Base-by-base conservation (phyloP, 768 basidiomycete genomes). In the Russula ochroleuca region DNA sequence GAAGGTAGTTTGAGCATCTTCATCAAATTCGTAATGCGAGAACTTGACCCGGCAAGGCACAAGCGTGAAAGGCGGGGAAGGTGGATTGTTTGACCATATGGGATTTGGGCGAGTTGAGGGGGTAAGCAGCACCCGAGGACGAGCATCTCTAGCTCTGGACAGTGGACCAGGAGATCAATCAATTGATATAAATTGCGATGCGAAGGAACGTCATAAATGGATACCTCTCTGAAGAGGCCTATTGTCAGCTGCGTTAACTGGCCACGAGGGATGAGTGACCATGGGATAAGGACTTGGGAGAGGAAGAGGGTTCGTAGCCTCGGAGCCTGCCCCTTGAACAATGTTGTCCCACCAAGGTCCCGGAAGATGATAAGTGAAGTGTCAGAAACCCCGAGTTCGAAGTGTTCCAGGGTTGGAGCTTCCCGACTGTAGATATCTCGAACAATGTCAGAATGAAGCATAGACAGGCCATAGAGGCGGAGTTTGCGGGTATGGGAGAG, bases 401-500 rank as follows among this genome's bases (percentile, higher is more conserved):
- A 58, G 38, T 57, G 56, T 14, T 58, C 62, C 56, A 63, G 23
- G 3, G 11, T 10, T 10, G 62, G 56, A 25, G 62, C 56, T 38
- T 45, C 62, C n/a, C n/a, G 17, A 9, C 11, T 8, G n/a, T 38
- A 57, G 19, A 63, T 19, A 9, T 57, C 33, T 11, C 25, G 38
- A 8, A 51, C 6, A 48, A 1, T 23, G n/a, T 25, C 14, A 15
- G 23, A 1, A n/a, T 57, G 49, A 9, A 0, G 1, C 9, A 14
- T 15, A 10, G 14, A 37, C 47, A 62, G 48, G 33, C 33, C 8
- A 33, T 33, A 8, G 35, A 63, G 55, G 17, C 62, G 49, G 17
- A 63, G 41, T 47, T 52, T 38, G 55, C 62, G 56, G 17, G 40
- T 57, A n/a, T 63, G 56, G 31, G 62, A 41, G 31, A 63, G 7